A percentile compares a stretch with the other conserved stretches of the same genome.
These are phyloP conservation scores for Erodium moschatum DNA, from an alignment of 441 rosid genomes.

Conservation along the genomic window DNA sequence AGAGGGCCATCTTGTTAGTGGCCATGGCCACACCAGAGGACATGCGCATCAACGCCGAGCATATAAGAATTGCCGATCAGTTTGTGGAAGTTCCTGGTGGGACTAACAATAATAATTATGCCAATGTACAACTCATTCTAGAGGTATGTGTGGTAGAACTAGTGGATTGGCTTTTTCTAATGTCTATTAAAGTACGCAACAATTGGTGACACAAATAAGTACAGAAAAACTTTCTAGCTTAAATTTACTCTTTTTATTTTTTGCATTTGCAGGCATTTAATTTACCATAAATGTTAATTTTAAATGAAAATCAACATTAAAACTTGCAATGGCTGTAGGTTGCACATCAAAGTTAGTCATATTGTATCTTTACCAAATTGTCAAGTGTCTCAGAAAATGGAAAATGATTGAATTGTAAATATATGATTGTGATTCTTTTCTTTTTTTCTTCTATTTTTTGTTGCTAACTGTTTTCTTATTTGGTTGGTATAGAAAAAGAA, in stretches of 20 bases:
- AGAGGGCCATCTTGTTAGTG: slow-evolving; percentile 85
- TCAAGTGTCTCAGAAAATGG: slow-evolving; percentile 15
- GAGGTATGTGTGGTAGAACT: slow-evolving; percentile 49
- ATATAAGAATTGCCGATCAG: slow-evolving; percentile 96
- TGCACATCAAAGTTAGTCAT: background rate
- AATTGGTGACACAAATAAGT: too few species aligned
- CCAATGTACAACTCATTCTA: slow-evolving; percentile 95
- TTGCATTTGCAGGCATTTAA: background rate
- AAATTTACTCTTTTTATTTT: background rate
- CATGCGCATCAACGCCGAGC: slow-evolving; percentile 99
- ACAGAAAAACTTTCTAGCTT: background rate
- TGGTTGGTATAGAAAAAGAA: background rate
- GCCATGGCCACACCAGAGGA: slow-evolving; percentile 99
- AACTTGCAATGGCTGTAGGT: slow-evolving; percentile 1
- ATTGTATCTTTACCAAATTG: slow-evolving; percentile 1
- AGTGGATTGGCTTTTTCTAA: background rate
- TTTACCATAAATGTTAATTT: slow-evolving; percentile 1
- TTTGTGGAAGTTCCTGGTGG: slow-evolving; percentile 99
- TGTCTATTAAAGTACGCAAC: background rate
- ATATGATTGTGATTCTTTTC: background rate
- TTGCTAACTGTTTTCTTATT: slow-evolving; percentile 10
- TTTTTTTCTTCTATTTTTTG: background rate
- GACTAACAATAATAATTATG: slow-evolving; percentile 96
- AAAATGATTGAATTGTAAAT: slow-evolving; percentile 4
- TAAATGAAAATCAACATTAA: background rate